These are phyloP conservation scores for Curvularia verruculosa DNA, from an alignment of 2,329 filamentous ascomycete species.

Conservation along the genomic window DNA sequence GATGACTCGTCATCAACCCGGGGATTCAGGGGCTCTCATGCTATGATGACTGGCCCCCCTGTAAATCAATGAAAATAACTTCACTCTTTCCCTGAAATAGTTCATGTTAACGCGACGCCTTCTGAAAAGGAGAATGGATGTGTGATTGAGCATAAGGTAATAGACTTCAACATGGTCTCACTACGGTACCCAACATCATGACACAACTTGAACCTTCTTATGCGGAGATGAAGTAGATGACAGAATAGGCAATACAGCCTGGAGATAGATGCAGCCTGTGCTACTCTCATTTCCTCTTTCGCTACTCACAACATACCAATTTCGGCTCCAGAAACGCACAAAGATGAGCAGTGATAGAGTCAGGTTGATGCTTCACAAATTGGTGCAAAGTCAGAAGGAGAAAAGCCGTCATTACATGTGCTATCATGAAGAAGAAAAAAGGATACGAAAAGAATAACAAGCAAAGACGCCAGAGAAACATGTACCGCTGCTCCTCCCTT, in stretches of 20 bases:
- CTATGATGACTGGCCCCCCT: neutral
- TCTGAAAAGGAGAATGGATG: neutral
- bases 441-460: neutral
- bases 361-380: neutral
- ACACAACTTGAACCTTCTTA: neutral
- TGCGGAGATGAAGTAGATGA: neutral
- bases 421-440: neutral
- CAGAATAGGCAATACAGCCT: neutral
- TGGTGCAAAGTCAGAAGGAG: neutral
- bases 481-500: neutral
- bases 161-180: conserved; percentile 5
- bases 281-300: neutral
- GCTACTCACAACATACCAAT: neutral
- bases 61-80: neutral
- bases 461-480: neutral
- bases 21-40: neutral
- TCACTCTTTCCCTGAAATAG: neutral
- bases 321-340: neutral
- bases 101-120: neutral
- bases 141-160: neutral
- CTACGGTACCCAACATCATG: neutral
- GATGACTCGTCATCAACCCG: neutral
- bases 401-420: neutral
- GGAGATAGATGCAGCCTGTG: neutral
- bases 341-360: neutral